Base-by-base conservation (phyloP, 306 rosid genomes). In the Mimosa pudica region DNA sequence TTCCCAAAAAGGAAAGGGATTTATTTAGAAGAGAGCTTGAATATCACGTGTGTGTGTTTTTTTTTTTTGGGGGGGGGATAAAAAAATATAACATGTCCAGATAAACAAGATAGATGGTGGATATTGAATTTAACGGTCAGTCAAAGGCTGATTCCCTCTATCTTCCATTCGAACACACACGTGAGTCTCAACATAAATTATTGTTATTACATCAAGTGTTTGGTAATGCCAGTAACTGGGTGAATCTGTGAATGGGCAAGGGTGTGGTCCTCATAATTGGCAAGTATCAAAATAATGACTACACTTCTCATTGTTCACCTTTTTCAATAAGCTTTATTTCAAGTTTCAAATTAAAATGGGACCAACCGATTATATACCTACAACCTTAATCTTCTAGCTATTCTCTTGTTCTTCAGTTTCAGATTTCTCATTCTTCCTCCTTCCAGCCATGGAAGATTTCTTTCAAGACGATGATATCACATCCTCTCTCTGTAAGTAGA, bases 401-500 rank as follows among this genome's bases (percentile, higher is more conserved):
- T 60, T 52, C 32, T 51, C 65, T 63, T 70, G 17, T 6, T 32
- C 38, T 49, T 72, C 16, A 41, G 18, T 38, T 12, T 11, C 66
- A 8, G 66, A 24, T 60, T 55, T n/a, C 63, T 0, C 32, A 58
- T 20, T 58, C n/a, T 61, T 10, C n/a, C 46, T 14, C 5, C 18
- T 35, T 64, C 71, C 6, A 41, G 33, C 71, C 58, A 70, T 82
- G 82, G 86, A 83, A 42, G 67, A 77, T 55, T 55, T 79, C 66
- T 55, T 83, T 18, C 57, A 1, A 14, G 30, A n/a, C 2, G 17
- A 57, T 45, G 73, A 76, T 13, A 80, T 80, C 79, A 71, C 65
- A 76, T 84, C 79, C 79, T 81, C 84, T 80, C 87, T 84, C 30
- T n/a, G 87, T 84, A 65, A 64, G 87, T 71, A 38, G 3, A 38